Evolutionary conservation across 495 filamentous ascomycete genomes (phyloP).

Genomic region (Xylaria castorea): DNA sequence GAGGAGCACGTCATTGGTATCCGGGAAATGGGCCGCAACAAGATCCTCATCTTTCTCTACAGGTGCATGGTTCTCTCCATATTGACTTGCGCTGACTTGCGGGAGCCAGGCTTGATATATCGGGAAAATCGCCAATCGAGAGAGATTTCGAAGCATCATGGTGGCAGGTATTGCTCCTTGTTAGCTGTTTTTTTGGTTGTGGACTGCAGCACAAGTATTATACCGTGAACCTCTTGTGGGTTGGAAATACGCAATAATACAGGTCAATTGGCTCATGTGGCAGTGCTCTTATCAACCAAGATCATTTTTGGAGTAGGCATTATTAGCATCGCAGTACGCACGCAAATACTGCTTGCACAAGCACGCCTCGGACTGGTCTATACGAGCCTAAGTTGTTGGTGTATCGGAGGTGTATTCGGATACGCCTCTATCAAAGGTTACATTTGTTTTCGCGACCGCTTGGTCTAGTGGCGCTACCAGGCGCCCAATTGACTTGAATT

Average conservation of each 20-base stretch:
- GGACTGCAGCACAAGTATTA: background rate
- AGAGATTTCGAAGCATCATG: constrained; percentile 18
- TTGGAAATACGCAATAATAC: background rate
- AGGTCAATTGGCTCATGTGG: background rate
- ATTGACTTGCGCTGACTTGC: constrained; percentile 29
- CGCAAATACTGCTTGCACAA: background rate
- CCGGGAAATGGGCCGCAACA: constrained; percentile 38
- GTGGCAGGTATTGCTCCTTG: background rate
- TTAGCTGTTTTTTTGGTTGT: background rate
- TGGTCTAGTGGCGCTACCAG: no score
- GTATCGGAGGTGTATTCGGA: background rate
- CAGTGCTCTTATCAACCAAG: background rate
- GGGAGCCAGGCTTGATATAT: background rate
- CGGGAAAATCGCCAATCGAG: background rate
- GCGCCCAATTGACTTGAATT: no score
- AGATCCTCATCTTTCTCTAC: constrained; percentile 37
- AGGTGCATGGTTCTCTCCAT: constrained; percentile 36
- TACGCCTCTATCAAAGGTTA: background rate
- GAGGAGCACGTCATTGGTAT: constrained; percentile 34
- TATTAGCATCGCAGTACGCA: background rate
- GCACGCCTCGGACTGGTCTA: background rate
- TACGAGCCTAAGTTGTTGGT: background rate
- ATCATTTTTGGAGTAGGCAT: background rate
- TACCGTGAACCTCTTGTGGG: background rate
- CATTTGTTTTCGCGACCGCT: background rate